phyloP scores from a whole-genome alignment of 75 land plant genomes.

The Sequoiadendron giganteum region DNA sequence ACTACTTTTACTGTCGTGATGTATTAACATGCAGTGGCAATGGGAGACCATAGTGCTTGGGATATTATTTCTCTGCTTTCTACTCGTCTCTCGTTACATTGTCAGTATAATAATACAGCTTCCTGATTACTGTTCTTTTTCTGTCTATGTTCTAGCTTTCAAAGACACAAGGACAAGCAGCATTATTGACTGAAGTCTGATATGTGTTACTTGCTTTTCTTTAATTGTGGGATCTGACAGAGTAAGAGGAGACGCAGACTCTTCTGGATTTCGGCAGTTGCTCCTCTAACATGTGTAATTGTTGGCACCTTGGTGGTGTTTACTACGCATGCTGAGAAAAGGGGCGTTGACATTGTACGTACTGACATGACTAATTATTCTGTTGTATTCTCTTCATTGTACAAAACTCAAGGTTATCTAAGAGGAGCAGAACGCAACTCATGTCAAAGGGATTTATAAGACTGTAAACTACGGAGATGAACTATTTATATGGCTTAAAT shows the following conservation, averaged over 20 bases:
- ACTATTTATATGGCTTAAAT: too few relatives aligned
- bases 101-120: slow-evolving; percentile 33
- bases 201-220: slow-evolving; percentile 11
- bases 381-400: background rate
- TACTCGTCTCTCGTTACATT: slow-evolving; percentile 50
- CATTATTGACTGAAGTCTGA: background rate
- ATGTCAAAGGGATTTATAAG: background rate
- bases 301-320: slow-evolving; percentile 48
- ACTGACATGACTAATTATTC: background rate
- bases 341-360: slow-evolving; percentile 58
- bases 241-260: slow-evolving; percentile 35
- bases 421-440: background rate
- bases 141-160: too few relatives aligned
- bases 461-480: too few relatives aligned
- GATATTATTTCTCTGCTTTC: slow-evolving; percentile 59
- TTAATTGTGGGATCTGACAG: slow-evolving; percentile 18
- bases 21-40: slow-evolving; percentile 74
- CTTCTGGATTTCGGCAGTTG: slow-evolving; percentile 55
- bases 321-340: slow-evolving; percentile 53
- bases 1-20: background rate
- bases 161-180: background rate
- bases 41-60: slow-evolving; percentile 81
- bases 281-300: slow-evolving; percentile 48
- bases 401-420: background rate
- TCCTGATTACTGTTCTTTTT: background rate